phyloP scores from a whole-genome alignment of 192 early-diverging fungal genomes.

The Entophlyctis luteolus region DNA sequence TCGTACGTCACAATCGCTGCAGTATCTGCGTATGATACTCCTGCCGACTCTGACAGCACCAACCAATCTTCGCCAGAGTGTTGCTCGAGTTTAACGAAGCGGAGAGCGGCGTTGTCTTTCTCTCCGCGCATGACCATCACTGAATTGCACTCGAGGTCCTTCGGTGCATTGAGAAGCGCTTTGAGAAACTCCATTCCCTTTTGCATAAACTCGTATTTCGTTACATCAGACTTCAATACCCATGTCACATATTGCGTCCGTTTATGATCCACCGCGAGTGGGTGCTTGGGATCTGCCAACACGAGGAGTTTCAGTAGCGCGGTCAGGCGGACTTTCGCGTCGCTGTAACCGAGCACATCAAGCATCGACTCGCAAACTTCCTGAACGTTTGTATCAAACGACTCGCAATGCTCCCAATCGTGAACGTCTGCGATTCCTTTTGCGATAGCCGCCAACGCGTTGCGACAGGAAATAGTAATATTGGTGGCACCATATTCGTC shows the following conservation, averaged over 20 bases:
- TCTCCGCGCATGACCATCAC: slow-evolving; percentile 10
- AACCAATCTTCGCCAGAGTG: background rate
- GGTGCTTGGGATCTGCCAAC: background rate
- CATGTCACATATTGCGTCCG: background rate
- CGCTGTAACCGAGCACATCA: background rate
- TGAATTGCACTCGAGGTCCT: background rate
- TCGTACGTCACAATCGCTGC: background rate
- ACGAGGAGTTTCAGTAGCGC: background rate
- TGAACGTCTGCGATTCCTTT: background rate
- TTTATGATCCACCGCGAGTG: background rate
- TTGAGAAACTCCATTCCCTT: background rate
- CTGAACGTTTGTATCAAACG: background rate
- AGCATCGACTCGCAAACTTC: slow-evolving; percentile 4
- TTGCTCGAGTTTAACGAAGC: background rate
- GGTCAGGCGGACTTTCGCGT: background rate
- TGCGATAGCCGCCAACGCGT: slow-evolving; percentile 7
- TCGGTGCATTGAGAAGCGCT: background rate
- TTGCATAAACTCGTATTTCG: background rate
- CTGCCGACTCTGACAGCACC: background rate
- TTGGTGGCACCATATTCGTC: slow-evolving; percentile 1
- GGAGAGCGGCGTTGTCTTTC: background rate
- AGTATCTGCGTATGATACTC: slow-evolving; percentile 8
- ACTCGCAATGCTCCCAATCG: background rate
- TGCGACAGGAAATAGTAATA: slow-evolving; percentile 3
- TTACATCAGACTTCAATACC: background rate